Conservation (phyloP, 208 protist species). For the Vickermania spadyakhi region DNA sequence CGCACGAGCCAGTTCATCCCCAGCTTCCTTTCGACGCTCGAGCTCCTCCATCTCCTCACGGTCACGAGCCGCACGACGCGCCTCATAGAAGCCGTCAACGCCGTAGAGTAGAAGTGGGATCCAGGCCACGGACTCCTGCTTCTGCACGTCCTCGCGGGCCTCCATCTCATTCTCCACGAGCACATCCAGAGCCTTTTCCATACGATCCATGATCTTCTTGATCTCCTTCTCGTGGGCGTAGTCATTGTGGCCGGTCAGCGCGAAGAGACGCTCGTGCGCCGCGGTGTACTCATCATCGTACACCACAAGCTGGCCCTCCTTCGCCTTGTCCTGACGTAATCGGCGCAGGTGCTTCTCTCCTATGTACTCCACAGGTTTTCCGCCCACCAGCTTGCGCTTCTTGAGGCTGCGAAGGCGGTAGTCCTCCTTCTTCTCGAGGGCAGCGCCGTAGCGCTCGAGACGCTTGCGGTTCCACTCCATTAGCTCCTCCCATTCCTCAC, state of each 20-base stretch:
- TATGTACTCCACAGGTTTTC: constrained; percentile 3
- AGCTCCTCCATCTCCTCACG: constrained; percentile 4
- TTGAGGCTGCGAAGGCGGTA: constrained; percentile 29
- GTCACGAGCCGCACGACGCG: constrained; percentile 1
- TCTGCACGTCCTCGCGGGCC: constrained; percentile 9
- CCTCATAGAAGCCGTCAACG: constrained; percentile 11
- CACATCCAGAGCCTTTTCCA: background rate
- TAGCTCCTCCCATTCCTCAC: constrained; percentile 6
- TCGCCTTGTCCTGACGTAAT: constrained; percentile 6
- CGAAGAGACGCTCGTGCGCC: background rate
- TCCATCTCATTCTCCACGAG: constrained; percentile 6
- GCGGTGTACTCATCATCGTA: background rate
- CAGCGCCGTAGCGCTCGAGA: constrained; percentile 11
- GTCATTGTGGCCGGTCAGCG: background rate
- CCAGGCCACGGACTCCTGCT: constrained; percentile 11
- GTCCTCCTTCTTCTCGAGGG: constrained; percentile 37
- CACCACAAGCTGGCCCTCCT: constrained; percentile 8
- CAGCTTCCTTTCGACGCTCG: background rate
- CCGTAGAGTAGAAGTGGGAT: constrained; percentile 5
- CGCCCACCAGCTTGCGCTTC: constrained; percentile 2
- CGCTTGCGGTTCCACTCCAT: background rate
- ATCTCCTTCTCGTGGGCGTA: background rate
- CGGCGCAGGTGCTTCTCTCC: constrained; percentile 3
- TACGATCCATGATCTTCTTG: background rate
- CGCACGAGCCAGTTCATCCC: background rate